These are phyloP conservation scores for Candida berthetii DNA, from an alignment of 805 yeast genomes.

Conservation along the genomic window DNA sequence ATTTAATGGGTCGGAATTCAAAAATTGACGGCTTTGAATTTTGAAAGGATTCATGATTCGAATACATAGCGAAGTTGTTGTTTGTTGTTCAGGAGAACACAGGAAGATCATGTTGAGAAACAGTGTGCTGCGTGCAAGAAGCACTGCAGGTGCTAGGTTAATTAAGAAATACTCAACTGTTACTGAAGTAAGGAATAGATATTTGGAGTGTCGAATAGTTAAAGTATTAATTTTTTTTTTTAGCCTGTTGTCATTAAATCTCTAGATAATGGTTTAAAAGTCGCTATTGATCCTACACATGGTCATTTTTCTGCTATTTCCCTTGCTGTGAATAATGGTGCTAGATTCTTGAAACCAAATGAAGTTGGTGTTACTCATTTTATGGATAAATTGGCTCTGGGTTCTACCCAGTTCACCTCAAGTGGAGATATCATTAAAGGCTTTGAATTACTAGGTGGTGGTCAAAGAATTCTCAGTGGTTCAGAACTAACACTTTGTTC, in stretches of 20 bases:
- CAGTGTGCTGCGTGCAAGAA: too few relatives aligned
- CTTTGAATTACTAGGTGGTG: conserved; percentile 83
- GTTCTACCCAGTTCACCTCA: conserved; percentile 50
- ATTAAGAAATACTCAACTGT: conserved; percentile 15
- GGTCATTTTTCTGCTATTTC: conserved; percentile 92
- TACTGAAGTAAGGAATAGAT: conserved; percentile 10
- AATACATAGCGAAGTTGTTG: too few relatives aligned
- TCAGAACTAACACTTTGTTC: conserved; percentile 92
- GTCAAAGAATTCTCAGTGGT: conserved; percentile 87
- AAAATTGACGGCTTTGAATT: background rate
- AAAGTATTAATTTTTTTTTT: too few relatives aligned
- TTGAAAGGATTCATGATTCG: too few relatives aligned
- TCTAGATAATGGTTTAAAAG: conserved; percentile 70
- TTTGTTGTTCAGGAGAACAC: too few relatives aligned
- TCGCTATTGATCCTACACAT: conserved; percentile 80
- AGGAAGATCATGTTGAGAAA: background rate
- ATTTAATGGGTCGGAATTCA: too few relatives aligned
- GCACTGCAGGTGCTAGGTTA: background rate
- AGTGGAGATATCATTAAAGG: conserved; percentile 70
- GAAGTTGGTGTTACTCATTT: conserved; percentile 78
- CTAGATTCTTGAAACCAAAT: conserved; percentile 63
- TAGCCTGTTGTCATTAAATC: conserved; percentile 25
- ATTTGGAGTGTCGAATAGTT: too few relatives aligned
- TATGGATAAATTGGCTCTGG: conserved; percentile 80
- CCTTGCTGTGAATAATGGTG: conserved; percentile 84